Percentiles rank a stretch among this genome's conserved stretches.
These are phyloP conservation scores for Eucalyptus curtisii DNA, from an alignment of 345 rosid genomes.

Conservation along the genomic window DNA sequence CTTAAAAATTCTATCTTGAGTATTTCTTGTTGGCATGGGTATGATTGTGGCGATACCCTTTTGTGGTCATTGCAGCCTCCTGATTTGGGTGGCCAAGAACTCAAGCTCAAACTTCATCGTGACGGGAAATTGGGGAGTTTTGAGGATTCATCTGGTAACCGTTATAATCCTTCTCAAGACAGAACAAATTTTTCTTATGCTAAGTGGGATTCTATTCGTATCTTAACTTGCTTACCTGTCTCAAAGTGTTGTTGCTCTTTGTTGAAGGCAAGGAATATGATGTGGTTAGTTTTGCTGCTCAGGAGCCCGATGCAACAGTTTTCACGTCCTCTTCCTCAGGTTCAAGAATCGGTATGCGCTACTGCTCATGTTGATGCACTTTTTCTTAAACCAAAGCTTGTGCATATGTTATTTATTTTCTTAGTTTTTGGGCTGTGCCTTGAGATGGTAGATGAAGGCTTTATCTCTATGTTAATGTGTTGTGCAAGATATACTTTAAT, in stretches of 20 bases:
- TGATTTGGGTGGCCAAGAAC: slow-evolving; percentile 40
- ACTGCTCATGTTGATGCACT: background rate
- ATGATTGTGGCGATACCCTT: background rate
- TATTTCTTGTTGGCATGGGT: background rate
- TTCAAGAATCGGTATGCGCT: slow-evolving; percentile 34
- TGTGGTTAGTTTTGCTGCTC: slow-evolving; percentile 35
- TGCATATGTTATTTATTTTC: background rate
- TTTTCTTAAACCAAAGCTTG: background rate
- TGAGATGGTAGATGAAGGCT: background rate
- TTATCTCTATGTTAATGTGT: background rate
- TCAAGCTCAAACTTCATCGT: slow-evolving; percentile 26
- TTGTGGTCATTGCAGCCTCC: slow-evolving; percentile 31
- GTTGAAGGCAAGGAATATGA: slow-evolving; percentile 51
- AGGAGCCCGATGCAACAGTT: slow-evolving; percentile 42
- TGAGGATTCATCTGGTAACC: slow-evolving; percentile 49
- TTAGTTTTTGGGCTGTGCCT: background rate
- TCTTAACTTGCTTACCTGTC: background rate
- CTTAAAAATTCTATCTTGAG: background rate
- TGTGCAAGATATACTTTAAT: background rate
- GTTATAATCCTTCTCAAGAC: background rate
- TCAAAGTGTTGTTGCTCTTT: background rate
- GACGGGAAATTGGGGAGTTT: slow-evolving; percentile 47
- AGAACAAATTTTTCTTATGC: background rate
- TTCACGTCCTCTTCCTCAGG: slow-evolving; percentile 36
- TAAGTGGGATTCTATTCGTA: background rate